Evolutionary conservation across 2,329 filamentous ascomycete genomes (phyloP), one percentile per base, ranked within the genome.

Genomic region (Ascochyta koolunga): DNA sequence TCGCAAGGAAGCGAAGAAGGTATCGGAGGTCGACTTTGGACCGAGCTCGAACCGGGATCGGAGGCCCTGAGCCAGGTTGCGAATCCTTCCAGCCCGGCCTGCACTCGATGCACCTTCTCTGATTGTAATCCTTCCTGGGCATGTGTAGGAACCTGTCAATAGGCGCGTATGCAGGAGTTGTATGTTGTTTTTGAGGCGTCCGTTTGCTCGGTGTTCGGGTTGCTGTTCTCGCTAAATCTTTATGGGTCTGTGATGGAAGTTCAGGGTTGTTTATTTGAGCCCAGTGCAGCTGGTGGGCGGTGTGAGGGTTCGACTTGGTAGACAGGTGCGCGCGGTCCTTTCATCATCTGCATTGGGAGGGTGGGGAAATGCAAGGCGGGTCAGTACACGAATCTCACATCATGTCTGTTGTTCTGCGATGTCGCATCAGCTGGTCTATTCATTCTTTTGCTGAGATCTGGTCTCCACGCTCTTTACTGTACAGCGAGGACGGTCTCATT

Each of bases 1-100:
- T 32, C 86, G 90, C 67, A 96, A 95, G 79, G 90, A 93, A 48
- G 51, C 51, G 35, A 89, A 88, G 78, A 73, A 75, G 59, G 65
- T 68, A 8, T 65, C 69, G 36, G 62, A 75, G 55, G 67, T 73
- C 37, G 72, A 75, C 58, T 75, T 75, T 65, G 72, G 72, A 40
- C 69, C 66, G 32, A 70, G 69, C 48, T 65, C 68, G 25, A 50
- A 52, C 47, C 68, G 69, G 31, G 68, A 70, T 43, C 65, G 70
- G 40, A 62, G 67, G 48, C 60, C 62, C 50, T 70, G 61, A 60
- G 56, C 51, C 40, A 40, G 45, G 51, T 36, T 31, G 24, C 33
- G 22, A 48, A 54, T 40, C 27, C 39, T 51, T 41, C 27, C 38
- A 31, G 24, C 38, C 32, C 41, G 31, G 44, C 51, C 46, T 41